These are phyloP conservation scores for Parasitella parasitica DNA, from an alignment of 371 early-diverging fungal genomes.

Conservation along the genomic window DNA sequence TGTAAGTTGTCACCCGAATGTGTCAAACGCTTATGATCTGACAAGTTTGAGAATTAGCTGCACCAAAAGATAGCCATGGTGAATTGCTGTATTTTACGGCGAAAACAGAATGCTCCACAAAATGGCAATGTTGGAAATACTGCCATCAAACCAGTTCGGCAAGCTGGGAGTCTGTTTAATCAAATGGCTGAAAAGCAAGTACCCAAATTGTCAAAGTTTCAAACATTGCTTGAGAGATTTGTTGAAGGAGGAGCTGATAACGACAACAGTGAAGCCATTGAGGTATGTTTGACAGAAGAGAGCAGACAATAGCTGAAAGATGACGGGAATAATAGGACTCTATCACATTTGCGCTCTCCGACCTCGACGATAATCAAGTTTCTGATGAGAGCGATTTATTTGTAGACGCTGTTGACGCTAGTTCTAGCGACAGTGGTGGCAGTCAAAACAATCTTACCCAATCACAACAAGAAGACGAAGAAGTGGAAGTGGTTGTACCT, in stretches of 20 bases:
- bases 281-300: background rate
- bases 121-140: constrained; percentile 3
- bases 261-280: background rate
- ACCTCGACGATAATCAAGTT: constrained; percentile 3
- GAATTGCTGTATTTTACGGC: constrained; percentile 79
- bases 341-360: background rate
- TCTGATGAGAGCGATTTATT: constrained; percentile 22
- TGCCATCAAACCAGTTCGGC: background rate
- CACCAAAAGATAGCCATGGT: constrained; percentile 93
- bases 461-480: constrained; percentile 1
- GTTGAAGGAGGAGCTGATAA: constrained; percentile 1
- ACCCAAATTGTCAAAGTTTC: constrained; percentile 2
- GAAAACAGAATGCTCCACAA: constrained; percentile 23
- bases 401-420: constrained; percentile 20
- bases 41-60: constrained; percentile 29
- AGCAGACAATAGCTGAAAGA: background rate
- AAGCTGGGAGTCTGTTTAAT: background rate
- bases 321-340: background rate
- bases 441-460: background rate
- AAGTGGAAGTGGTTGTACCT: background rate
- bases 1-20: no score
- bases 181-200: background rate
- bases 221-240: constrained; percentile 5
- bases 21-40: no score
- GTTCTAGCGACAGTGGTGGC: background rate